Conservation (phyloP, 2,329 filamentous ascomycete species). For the Aspergillus sojae region DNA sequence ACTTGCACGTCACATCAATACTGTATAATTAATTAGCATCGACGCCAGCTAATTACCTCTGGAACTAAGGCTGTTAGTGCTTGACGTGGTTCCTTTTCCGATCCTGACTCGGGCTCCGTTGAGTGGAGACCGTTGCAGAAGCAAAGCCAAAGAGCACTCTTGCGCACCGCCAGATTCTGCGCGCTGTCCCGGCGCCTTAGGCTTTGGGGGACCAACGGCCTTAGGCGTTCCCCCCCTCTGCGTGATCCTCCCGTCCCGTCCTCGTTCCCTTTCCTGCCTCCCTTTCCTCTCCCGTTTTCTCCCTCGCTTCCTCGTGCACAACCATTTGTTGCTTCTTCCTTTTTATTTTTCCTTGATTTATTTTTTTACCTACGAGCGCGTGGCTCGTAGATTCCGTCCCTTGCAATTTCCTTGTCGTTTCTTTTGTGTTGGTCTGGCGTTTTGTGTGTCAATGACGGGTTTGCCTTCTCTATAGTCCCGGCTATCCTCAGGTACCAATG, state of each 20-base stretch:
- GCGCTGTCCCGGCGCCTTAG: slow-evolving; percentile 2
- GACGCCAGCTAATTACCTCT: slow-evolving; percentile 3
- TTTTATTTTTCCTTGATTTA: slow-evolving; percentile 14
- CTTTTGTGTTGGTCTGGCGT: slow-evolving; percentile 33
- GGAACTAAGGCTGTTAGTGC: slow-evolving; percentile 6
- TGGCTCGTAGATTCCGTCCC: slow-evolving; percentile 24
- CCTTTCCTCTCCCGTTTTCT: slow-evolving; percentile 18
- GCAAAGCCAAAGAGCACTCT: slow-evolving; percentile 4
- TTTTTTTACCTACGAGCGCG: slow-evolving; percentile 21
- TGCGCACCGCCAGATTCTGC: slow-evolving; percentile 5
- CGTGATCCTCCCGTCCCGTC: slow-evolving; percentile 4
- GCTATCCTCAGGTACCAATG: slow-evolving; percentile 16
- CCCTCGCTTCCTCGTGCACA: slow-evolving; percentile 16
- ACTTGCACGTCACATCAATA: too few relatives aligned
- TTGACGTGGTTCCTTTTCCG: slow-evolving; percentile 5
- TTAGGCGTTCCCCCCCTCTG: slow-evolving; percentile 10
- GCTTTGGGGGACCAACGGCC: background rate
- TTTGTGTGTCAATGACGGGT: slow-evolving; percentile 26
- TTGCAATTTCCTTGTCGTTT: slow-evolving; percentile 23
- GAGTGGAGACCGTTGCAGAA: slow-evolving; percentile 1
- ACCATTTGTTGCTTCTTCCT: slow-evolving; percentile 20
- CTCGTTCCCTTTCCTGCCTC: slow-evolving; percentile 16
- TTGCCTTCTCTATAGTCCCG: slow-evolving; percentile 17
- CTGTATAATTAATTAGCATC: background rate
- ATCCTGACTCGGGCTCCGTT: slow-evolving; percentile 4